Conservation (phyloP, 176 grass and related monocot genomes). For the Triticum monococcum region DNA sequence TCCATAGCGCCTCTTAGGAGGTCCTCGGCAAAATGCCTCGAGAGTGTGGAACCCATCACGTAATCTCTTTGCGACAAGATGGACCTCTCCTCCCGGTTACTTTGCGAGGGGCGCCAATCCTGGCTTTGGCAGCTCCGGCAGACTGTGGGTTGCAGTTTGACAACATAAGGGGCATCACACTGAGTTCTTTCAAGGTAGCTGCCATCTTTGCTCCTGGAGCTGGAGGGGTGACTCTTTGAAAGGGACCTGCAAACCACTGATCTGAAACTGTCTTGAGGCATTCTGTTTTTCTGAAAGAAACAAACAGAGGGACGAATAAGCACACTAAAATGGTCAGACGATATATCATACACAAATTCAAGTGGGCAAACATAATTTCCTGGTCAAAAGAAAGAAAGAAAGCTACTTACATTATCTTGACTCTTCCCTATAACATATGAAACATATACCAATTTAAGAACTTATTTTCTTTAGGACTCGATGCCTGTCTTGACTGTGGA, state of each 20-base stretch:
- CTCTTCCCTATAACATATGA: neutral
- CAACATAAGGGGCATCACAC: conserved; percentile 19
- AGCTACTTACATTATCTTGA: conserved; percentile 34
- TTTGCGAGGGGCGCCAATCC: conserved; percentile 24
- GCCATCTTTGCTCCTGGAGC: conserved; percentile 42
- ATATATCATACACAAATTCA: conserved; percentile 8
- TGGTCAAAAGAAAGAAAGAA: conserved; percentile 2
- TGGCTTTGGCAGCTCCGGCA: conserved; percentile 31
- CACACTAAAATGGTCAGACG: conserved; percentile 36
- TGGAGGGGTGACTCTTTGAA: conserved; percentile 51
- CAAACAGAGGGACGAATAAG: neutral
- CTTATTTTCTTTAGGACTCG: conserved; percentile 4
- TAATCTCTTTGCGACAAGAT: conserved; percentile 43
- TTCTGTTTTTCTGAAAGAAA: conserved; percentile 26
- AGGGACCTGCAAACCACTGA: conserved; percentile 85
- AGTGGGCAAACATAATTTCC: conserved; percentile 9
- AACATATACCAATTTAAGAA: neutral
- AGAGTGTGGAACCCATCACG: conserved; percentile 40
- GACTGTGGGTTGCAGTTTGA: conserved; percentile 43
- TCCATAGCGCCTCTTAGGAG: conserved; percentile 72
- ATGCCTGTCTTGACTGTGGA: neutral
- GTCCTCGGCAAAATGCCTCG: conserved; percentile 64
- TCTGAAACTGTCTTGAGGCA: conserved; percentile 88
- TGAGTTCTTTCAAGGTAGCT: conserved; percentile 31
- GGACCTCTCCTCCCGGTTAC: conserved; percentile 40